These are phyloP conservation scores for Penicillium sp. DNA, from an alignment of 2,329 filamentous ascomycete genomes.

Conservation along the genomic window DNA sequence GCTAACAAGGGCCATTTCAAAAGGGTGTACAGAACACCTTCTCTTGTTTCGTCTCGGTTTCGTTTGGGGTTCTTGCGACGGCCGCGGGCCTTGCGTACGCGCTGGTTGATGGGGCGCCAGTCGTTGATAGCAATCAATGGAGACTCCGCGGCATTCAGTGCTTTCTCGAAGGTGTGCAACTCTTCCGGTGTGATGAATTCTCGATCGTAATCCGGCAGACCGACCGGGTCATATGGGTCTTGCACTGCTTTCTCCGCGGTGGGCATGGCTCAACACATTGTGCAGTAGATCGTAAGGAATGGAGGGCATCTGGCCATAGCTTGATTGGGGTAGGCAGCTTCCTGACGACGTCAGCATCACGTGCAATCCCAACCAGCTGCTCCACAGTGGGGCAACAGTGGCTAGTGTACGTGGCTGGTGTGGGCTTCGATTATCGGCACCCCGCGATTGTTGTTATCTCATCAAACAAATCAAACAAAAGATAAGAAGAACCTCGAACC, in stretches of 20 bases:
- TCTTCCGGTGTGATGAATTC: slow-evolving; percentile 78
- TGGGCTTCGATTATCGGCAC: background rate
- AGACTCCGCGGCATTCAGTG: slow-evolving; percentile 82
- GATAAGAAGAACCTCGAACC: background rate
- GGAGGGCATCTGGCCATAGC: slow-evolving; percentile 5
- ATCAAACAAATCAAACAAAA: background rate
- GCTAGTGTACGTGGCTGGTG: slow-evolving; percentile 14
- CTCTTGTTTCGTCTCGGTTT: slow-evolving; percentile 87
- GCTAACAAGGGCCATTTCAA: slow-evolving; percentile 91
- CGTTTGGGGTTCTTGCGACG: slow-evolving; percentile 57
- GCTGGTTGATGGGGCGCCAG: slow-evolving; percentile 87
- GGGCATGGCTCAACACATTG: slow-evolving; percentile 41
- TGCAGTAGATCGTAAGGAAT: slow-evolving; percentile 17
- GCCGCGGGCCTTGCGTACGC: slow-evolving; percentile 58
- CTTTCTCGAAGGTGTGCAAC: slow-evolving; percentile 77
- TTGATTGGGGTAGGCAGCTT: slow-evolving; percentile 23
- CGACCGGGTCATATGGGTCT: slow-evolving; percentile 70
- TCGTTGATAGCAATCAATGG: slow-evolving; percentile 86
- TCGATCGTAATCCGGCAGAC: slow-evolving; percentile 77
- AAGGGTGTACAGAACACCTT: slow-evolving; percentile 87
- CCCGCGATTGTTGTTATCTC: slow-evolving; percentile 6
- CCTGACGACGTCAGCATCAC: slow-evolving; percentile 31
- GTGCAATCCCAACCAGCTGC: slow-evolving; percentile 19
- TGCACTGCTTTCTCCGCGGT: slow-evolving; percentile 34
- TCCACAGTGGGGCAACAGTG: slow-evolving; percentile 17